Evolutionary conservation across 768 basidiomycete species (phyloP).

Genomic region (Rhodotorula graminis): DNA sequence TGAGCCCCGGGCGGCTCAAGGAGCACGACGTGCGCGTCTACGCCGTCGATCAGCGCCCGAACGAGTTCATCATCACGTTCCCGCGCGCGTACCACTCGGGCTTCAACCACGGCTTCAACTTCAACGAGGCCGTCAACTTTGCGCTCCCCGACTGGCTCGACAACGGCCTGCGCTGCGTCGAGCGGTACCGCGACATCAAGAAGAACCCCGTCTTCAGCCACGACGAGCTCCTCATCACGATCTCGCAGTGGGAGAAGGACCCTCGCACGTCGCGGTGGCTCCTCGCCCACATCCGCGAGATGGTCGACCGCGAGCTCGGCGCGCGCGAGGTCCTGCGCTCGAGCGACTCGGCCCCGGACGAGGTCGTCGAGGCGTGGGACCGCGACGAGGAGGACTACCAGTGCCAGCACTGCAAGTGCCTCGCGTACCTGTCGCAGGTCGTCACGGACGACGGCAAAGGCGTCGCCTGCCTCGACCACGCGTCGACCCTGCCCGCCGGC

Average conservation of each 20-base stretch:
- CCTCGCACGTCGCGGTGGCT: constrained; percentile 93
- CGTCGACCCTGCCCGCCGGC: constrained; percentile 67
- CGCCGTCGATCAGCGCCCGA: constrained; percentile 92
- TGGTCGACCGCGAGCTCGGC: constrained; percentile 75
- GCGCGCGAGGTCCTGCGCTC: constrained; percentile 62
- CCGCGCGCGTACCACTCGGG: constrained; percentile 69
- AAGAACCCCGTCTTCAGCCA: constrained; percentile 98
- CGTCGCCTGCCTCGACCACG: constrained; percentile 82
- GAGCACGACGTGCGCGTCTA: constrained; percentile 87
- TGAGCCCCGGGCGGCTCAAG: constrained; percentile 82
- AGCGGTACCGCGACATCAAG: constrained; percentile 79
- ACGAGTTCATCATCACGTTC: constrained; percentile 95
- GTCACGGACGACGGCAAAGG: constrained; percentile 56
- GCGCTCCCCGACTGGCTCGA: constrained; percentile 92
- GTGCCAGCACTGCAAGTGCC: constrained; percentile 84
- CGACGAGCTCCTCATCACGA: constrained; percentile 93
- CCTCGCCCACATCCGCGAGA: constrained; percentile 73
- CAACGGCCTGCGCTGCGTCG: constrained; percentile 78
- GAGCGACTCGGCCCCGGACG: constrained; percentile 55
- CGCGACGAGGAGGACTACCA: constrained; percentile 91
- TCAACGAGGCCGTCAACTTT: constrained; percentile 99
- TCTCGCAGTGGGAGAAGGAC: constrained; percentile 86
- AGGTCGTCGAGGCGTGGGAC: constrained; percentile 71
- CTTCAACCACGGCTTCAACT: constrained; percentile 98
- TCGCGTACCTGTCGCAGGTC: constrained; percentile 91